These are phyloP conservation scores for Haematococcus lacustris DNA, from an alignment of 139 green algal genomes.

Conservation along the genomic window DNA sequence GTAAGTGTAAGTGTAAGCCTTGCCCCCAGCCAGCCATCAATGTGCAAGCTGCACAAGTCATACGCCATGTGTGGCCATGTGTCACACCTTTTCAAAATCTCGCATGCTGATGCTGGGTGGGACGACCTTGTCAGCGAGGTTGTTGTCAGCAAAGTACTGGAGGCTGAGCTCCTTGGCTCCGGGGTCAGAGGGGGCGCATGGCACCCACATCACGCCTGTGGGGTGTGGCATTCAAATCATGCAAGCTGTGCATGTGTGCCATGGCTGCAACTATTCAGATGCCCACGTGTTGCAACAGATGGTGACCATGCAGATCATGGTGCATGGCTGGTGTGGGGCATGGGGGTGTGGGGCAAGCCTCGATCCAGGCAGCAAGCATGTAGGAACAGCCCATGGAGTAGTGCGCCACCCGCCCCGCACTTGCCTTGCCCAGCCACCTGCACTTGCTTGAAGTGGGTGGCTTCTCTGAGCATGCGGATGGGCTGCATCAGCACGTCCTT, in stretches of 20 bases:
- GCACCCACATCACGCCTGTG: no score
- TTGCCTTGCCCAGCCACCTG: not conserved
- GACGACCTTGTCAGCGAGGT: constrained; percentile 68
- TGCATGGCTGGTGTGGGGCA: no score
- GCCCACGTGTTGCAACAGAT: no score
- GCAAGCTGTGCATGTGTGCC: no score
- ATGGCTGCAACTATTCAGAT: no score
- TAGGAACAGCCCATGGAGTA: not conserved
- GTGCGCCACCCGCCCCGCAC: not conserved
- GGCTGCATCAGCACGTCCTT: constrained; percentile 99
- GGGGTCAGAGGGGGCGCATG: constrained; percentile 72
- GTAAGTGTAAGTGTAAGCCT: no score
- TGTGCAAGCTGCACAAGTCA: not conserved
- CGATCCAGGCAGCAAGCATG: no score
- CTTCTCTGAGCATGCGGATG: constrained; percentile 82
- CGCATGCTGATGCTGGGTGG: constrained; percentile 70
- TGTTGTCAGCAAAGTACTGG: constrained; percentile 60
- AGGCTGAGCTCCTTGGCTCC: constrained; percentile 64
- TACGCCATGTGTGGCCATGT: no score
- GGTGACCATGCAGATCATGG: no score
- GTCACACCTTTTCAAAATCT: constrained; percentile 80
- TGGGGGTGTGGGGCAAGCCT: no score
- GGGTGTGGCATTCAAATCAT: no score
- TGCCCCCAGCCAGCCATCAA: no score
- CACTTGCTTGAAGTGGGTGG: constrained; percentile 85